A percentile compares a stretch with the other conserved stretches of the same genome.
Evolutionary conservation across 495 filamentous ascomycete genomes (phyloP).

Genomic region (Recurvomyces mirabilis): DNA sequence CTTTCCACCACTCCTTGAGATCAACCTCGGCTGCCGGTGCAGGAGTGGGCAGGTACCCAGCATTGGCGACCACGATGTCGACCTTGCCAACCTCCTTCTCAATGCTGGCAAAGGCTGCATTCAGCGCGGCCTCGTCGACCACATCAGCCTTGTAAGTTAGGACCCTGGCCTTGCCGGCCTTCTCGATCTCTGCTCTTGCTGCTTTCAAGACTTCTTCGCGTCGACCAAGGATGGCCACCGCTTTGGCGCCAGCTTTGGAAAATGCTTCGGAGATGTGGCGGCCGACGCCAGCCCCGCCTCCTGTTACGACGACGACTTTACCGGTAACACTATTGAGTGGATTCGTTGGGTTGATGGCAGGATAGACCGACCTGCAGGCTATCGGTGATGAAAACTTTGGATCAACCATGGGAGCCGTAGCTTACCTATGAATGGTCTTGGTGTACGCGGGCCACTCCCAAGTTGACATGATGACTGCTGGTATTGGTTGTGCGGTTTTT

Average conservation of each 20-base stretch:
- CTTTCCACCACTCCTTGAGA: constrained; percentile 2
- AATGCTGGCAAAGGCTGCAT: not conserved
- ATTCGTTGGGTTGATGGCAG: constrained; percentile 11
- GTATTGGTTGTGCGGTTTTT: too few species aligned
- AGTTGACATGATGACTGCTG: too few species aligned
- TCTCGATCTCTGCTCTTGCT: constrained; percentile 6
- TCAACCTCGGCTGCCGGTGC: not conserved
- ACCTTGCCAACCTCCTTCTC: not conserved
- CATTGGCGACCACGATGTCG: constrained; percentile 6
- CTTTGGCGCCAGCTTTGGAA: constrained; percentile 9
- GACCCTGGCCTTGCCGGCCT: not conserved
- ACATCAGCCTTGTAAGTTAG: constrained; percentile 5
- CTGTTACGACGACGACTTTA: constrained; percentile 12
- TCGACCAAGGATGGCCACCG: constrained; percentile 11
- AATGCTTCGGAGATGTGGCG: constrained; percentile 5
- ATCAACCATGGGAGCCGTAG: too few species aligned
- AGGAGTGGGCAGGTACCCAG: not conserved
- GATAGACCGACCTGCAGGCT: too few species aligned
- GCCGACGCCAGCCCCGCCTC: constrained; percentile 8
- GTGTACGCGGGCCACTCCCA: too few species aligned
- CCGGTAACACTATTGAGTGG: constrained; percentile 2
- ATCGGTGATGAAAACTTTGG: too few species aligned
- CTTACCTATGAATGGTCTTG: too few species aligned
- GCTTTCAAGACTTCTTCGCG: constrained; percentile 6
- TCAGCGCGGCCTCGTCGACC: not conserved